phyloP scores from a whole-genome alignment of 2,329 filamentous ascomycete genomes.

The Balansia obtecta region DNA sequence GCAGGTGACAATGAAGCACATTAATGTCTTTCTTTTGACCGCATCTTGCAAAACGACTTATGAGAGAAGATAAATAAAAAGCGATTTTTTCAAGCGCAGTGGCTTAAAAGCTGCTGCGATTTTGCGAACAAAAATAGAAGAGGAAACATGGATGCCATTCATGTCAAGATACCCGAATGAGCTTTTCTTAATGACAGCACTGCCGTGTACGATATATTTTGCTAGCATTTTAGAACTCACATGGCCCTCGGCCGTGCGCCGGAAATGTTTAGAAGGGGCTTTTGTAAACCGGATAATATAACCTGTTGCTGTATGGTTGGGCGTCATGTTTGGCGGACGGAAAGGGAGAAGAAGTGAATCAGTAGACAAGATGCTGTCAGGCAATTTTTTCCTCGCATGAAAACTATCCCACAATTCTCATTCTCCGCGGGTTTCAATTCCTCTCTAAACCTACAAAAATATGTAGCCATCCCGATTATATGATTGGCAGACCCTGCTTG shows the following conservation, averaged over 20 bases:
- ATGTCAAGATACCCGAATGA: slow-evolving; percentile 3
- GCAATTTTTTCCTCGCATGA: too few relatives aligned
- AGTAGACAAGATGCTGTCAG: too few relatives aligned
- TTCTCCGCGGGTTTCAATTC: too few relatives aligned
- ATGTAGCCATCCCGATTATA: too few relatives aligned
- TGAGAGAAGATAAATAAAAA: too few relatives aligned
- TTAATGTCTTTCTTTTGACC: not conserved
- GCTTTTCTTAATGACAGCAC: not conserved
- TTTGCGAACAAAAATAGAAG: not conserved
- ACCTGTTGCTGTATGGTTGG: too few relatives aligned
- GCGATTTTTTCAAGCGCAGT: not conserved
- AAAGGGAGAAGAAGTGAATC: too few relatives aligned
- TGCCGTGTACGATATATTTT: not conserved
- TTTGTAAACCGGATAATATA: too few relatives aligned
- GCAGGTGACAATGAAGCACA: slow-evolving; percentile 14
- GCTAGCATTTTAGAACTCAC: not conserved
- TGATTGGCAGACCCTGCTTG: too few relatives aligned
- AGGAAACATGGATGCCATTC: not conserved
- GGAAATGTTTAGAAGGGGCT: not conserved
- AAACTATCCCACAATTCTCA: too few relatives aligned
- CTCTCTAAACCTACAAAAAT: too few relatives aligned
- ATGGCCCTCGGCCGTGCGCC: not conserved
- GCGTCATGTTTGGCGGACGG: too few relatives aligned
- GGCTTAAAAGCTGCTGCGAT: not conserved
- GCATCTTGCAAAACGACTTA: not conserved